Percentiles rank a stretch among this genome's conserved stretches.
Conservation (phyloP, 169 alveolate species). For the Cryptosporidium viatorum region DNA sequence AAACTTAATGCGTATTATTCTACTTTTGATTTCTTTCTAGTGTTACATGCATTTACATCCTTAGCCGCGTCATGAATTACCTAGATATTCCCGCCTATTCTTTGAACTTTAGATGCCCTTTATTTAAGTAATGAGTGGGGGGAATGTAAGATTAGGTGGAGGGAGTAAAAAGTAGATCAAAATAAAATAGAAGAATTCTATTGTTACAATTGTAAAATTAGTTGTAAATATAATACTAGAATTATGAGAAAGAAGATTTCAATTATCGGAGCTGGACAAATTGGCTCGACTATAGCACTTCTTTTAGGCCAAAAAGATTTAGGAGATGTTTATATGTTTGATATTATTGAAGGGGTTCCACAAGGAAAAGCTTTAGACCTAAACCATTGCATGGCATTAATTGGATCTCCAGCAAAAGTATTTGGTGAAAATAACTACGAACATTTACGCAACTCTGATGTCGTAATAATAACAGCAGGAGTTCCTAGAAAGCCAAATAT, state of each 20-base stretch:
- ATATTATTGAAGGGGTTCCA: conserved; percentile 85
- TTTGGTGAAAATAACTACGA: conserved; percentile 82
- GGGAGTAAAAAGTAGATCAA: background rate
- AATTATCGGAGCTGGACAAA: conserved; percentile 86
- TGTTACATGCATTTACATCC: background rate
- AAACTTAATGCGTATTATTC: background rate
- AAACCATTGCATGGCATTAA: conserved; percentile 81
- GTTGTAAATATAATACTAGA: background rate
- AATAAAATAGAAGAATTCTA: background rate
- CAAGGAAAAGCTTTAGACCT: conserved; percentile 87
- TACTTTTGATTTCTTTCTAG: background rate
- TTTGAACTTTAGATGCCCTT: background rate
- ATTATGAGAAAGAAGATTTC: conserved; percentile 80
- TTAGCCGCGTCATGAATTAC: background rate
- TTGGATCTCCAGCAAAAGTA: conserved; percentile 79
- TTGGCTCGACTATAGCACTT: conserved; percentile 86
- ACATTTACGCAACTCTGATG: conserved; percentile 84
- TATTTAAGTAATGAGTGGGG: background rate
- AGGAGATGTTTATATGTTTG: conserved; percentile 85
- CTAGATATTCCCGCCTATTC: background rate
- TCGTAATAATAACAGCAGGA: conserved; percentile 89
- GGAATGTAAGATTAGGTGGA: background rate
- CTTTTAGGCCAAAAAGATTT: conserved; percentile 84
- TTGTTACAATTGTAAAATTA: background rate
- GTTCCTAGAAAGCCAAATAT: conserved; percentile 86